Base-by-base conservation (phyloP, 192 early-diverging fungal species). In the Backusella tuberculispora region DNA sequence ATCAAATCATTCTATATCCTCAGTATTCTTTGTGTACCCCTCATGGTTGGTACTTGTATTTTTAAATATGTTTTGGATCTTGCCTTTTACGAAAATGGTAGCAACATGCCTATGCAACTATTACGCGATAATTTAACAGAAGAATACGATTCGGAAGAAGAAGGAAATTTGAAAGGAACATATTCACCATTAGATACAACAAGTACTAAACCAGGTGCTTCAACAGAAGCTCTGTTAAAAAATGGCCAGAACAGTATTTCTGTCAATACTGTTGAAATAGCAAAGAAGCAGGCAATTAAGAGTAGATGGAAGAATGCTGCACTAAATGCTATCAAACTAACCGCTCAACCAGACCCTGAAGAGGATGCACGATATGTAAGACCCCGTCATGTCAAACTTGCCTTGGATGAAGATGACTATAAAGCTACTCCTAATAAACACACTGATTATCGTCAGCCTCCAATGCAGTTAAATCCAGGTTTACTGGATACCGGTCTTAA, bases 381-480 rank as follows among this genome's bases (percentile, higher is more conserved):
- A 41, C 70, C 60, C 8, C 40, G 60, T 19, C 42, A 65, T 19
- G 19, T n/a, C 12, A 66, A 60, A 14, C 24, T 74, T 4, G 21
- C 50, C 1, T 76, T 85, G 2, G 90, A 92, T 66, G 85, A 91
- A 46, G 83, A 92, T n/a, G 85, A 91, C 56, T 88, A 86, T 50
- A 81, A 82, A 21, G 88, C 88, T 0, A 77, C 84, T 38, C 85
- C 91, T 3, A 89, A 91, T 60, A 75, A 79, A 66, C 84, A 80
- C 48, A 94, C 92, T 6, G 91, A 94, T 73, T 92, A 90, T 71
- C 77, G 77, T 6, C 89, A 94, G 82, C 92, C 92, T 13, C 90
- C 92, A 4, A 88, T 90, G 80, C 85, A 81, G 2, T 60, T 94
- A 12, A 84, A 88, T 34, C 77, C 84, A 34, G 92, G 92, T 24